Evolutionary conservation across 2,329 filamentous ascomycete species (phyloP).

Genomic region (Fusarium circinatum): DNA sequence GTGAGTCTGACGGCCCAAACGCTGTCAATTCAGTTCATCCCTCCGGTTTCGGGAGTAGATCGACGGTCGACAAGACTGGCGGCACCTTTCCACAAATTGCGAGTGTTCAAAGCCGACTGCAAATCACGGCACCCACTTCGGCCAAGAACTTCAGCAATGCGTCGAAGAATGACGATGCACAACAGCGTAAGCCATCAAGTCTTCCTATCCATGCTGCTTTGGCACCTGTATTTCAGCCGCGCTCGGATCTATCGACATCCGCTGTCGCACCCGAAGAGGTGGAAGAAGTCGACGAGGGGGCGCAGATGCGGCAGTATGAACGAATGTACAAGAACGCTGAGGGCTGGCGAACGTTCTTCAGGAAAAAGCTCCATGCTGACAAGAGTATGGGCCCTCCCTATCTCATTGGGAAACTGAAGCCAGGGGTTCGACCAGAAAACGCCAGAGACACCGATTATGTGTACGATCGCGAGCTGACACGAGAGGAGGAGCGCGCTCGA

Average conservation of each 20-base stretch:
- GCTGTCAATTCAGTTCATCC: background rate
- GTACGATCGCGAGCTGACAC: constrained; percentile 67
- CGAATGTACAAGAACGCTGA: constrained; percentile 23
- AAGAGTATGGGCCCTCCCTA: constrained; percentile 55
- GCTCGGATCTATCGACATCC: constrained; percentile 39
- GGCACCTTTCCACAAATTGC: constrained; percentile 22
- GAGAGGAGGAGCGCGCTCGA: constrained; percentile 68
- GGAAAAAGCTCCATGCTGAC: constrained; percentile 29
- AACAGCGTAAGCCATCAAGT: constrained; percentile 49
- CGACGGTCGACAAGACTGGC: constrained; percentile 17
- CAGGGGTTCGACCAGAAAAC: constrained; percentile 54
- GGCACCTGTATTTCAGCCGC: constrained; percentile 61
- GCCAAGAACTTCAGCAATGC: constrained; percentile 32
- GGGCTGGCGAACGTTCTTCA: constrained; percentile 38
- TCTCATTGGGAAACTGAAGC: constrained; percentile 63
- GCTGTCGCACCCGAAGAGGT: constrained; percentile 19
- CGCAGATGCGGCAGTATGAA: constrained; percentile 3
- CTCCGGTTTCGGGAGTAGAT: constrained; percentile 9
- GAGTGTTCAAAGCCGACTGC: constrained; percentile 43
- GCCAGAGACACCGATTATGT: constrained; percentile 60
- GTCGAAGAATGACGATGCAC: constrained; percentile 36
- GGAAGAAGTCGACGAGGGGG: constrained; percentile 16
- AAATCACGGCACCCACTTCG: constrained; percentile 33
- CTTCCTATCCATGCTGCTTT: constrained; percentile 59
- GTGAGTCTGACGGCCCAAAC: constrained; percentile 2